Conservation (phyloP, 352 stramenopile species). For the Plasmopara halstedii region DNA sequence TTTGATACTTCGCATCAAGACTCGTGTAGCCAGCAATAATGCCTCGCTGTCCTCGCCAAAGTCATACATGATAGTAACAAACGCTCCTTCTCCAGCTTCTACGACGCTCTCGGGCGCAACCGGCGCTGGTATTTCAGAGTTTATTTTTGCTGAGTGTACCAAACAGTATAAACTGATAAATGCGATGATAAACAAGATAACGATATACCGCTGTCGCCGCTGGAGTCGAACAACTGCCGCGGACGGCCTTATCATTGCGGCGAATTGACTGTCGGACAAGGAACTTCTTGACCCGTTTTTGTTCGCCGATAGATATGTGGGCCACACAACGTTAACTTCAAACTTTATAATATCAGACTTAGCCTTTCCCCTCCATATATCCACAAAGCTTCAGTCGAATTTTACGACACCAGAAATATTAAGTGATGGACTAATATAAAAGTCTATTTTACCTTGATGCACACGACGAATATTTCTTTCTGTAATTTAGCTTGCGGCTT, state of each 20-base stretch:
- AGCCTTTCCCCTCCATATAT: no score
- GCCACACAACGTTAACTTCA: neutral
- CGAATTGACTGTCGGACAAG: constrained; percentile 16
- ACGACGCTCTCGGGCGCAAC: constrained; percentile 19
- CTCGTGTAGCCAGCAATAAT: constrained; percentile 51
- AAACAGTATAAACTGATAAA: constrained; percentile 2
- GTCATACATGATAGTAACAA: constrained; percentile 70
- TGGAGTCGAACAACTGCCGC: neutral
- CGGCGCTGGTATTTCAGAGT: constrained; percentile 1
- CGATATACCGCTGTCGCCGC: neutral
- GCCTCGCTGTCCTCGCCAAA: constrained; percentile 49
- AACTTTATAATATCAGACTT: no score
- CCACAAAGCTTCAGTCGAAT: neutral
- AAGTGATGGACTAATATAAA: no score
- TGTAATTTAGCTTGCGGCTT: constrained; percentile 21
- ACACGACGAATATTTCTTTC: no score
- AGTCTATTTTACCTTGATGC: no score
- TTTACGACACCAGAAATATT: no score
- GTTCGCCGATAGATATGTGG: constrained; percentile 3
- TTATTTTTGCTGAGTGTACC: neutral
- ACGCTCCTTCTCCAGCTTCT: constrained; percentile 32
- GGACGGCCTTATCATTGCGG: constrained; percentile 17
- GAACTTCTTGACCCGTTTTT: constrained; percentile 6
- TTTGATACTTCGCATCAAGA: constrained; percentile 64
- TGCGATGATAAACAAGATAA: neutral